Percentiles rank a stretch among this genome's conserved stretches.
Conservation (phyloP, 352 stramenopile species). For the Phytophthora cactorum region DNA sequence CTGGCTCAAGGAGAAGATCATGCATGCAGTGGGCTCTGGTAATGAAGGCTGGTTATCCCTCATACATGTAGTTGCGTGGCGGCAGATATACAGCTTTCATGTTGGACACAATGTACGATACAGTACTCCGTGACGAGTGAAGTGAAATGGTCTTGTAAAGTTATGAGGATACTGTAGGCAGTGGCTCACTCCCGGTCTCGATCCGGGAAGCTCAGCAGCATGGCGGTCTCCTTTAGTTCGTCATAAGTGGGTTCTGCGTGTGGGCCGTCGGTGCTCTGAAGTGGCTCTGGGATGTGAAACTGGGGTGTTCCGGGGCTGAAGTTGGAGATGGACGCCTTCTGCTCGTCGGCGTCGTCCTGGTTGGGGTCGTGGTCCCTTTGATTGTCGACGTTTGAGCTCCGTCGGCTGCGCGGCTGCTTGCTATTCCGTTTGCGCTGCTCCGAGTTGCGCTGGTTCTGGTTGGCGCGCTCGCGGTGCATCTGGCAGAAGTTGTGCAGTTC, state of each 20-base stretch:
- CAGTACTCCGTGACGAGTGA: slow-evolving; percentile 4
- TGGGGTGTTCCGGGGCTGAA: slow-evolving; percentile 9
- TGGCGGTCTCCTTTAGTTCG: slow-evolving; percentile 42
- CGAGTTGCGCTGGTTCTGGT: slow-evolving; percentile 75
- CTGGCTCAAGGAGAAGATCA: neutral
- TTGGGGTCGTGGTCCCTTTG: slow-evolving; percentile 9
- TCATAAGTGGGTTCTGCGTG: slow-evolving; percentile 36
- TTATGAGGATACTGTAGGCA: neutral
- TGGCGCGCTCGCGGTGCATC: slow-evolving; percentile 57
- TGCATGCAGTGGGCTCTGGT: too few species aligned
- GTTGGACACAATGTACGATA: neutral
- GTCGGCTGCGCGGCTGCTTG: slow-evolving; percentile 25
- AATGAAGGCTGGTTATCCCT: too few species aligned
- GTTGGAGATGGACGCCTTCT: neutral
- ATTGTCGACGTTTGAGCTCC: slow-evolving; percentile 4
- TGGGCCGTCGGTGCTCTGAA: slow-evolving; percentile 32
- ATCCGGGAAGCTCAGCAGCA: slow-evolving; percentile 40
- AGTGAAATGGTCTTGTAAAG: slow-evolving; percentile 1
- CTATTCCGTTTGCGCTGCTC: slow-evolving; percentile 53
- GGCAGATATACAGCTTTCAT: neutral
- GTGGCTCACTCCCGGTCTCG: slow-evolving; percentile 25
- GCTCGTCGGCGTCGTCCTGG: slow-evolving; percentile 3
- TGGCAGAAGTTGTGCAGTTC: slow-evolving; percentile 62
- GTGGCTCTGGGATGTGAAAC: slow-evolving; percentile 36
- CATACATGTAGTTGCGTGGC: too few species aligned